Evolutionary conservation across 768 basidiomycete species (phyloP).

Genomic region (Cubamyces sp.): DNA sequence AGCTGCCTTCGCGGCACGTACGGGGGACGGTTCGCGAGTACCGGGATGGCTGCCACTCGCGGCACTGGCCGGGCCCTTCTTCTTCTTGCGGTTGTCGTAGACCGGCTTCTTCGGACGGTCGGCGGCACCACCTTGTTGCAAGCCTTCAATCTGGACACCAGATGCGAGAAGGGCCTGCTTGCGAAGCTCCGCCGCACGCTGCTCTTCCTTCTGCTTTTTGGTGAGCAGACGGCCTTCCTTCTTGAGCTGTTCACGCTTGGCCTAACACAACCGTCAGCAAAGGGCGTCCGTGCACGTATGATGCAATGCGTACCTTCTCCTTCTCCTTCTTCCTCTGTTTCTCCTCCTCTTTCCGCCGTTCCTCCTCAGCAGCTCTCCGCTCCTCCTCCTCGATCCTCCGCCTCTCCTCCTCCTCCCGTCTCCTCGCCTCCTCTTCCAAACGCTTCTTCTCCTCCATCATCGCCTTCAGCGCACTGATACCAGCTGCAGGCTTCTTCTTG

Average conservation of each 20-base stretch:
- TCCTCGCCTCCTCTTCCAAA: slow-evolving; percentile 81
- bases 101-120: slow-evolving; percentile 71
- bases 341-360: slow-evolving; percentile 75
- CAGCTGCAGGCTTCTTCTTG: slow-evolving; percentile 71
- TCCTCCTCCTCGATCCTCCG: slow-evolving; percentile 90
- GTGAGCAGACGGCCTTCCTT: slow-evolving; percentile 94
- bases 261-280: slow-evolving; percentile 47
- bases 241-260: slow-evolving; percentile 86
- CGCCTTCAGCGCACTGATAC: slow-evolving; percentile 82
- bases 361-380: slow-evolving; percentile 75
- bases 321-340: slow-evolving; percentile 85
- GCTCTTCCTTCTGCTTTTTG: slow-evolving; percentile 97
- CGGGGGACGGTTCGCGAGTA: slow-evolving; percentile 33
- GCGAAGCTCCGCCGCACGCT: slow-evolving; percentile 86
- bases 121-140: slow-evolving; percentile 60
- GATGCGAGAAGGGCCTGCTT: slow-evolving; percentile 89
- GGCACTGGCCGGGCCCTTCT: slow-evolving; percentile 33
- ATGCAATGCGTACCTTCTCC: slow-evolving; percentile 63
- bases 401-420: slow-evolving; percentile 75
- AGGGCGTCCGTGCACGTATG: slow-evolving; percentile 5
- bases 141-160: slow-evolving; percentile 88
- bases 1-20: slow-evolving; percentile 32
- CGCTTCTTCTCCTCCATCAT: slow-evolving; percentile 92
- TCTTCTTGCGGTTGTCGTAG: slow-evolving; percentile 87
- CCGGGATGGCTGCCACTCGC: slow-evolving; percentile 29